Conservation (phyloP, 2,329 filamentous ascomycete genomes). For the Gyromitra esculenta region DNA sequence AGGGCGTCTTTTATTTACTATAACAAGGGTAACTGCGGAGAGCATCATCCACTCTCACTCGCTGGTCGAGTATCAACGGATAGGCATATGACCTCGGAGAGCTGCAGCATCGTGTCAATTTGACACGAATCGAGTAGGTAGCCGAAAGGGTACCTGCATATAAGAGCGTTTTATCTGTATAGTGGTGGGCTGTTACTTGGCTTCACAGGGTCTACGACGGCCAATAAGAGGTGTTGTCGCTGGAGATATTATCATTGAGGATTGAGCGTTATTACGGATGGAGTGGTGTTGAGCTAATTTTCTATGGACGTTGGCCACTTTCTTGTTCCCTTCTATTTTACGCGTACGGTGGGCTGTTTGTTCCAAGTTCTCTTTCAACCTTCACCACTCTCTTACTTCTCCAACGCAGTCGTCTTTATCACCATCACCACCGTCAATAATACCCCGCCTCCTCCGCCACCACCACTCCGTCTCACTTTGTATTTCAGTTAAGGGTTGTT, state of each 20-base stretch:
- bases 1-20: not conserved
- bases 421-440: not conserved
- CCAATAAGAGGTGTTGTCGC: not conserved
- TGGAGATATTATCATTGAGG: not conserved
- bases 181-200: constrained; percentile 5
- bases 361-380: not conserved
- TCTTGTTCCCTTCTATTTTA: constrained; percentile 6
- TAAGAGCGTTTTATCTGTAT: not conserved
- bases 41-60: constrained; percentile 28
- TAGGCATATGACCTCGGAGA: constrained; percentile 3
- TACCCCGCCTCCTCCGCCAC: not conserved
- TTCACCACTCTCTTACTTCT: not conserved
- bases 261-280: not conserved
- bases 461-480: not conserved
- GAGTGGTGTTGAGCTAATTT: not conserved
- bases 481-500: constrained; percentile 16
- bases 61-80: not conserved
- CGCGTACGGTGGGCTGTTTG: not conserved
- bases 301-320: not conserved
- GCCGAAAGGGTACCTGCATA: constrained; percentile 20
- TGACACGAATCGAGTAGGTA: not conserved
- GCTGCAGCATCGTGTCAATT: constrained; percentile 1
- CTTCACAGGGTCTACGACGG: not conserved
- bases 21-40: not conserved
- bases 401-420: not conserved